Evolutionary conservation across 208 protist species (phyloP), one percentile per base, ranked within the genome.

Genomic region (Acanthamoeba castellanii): DNA sequence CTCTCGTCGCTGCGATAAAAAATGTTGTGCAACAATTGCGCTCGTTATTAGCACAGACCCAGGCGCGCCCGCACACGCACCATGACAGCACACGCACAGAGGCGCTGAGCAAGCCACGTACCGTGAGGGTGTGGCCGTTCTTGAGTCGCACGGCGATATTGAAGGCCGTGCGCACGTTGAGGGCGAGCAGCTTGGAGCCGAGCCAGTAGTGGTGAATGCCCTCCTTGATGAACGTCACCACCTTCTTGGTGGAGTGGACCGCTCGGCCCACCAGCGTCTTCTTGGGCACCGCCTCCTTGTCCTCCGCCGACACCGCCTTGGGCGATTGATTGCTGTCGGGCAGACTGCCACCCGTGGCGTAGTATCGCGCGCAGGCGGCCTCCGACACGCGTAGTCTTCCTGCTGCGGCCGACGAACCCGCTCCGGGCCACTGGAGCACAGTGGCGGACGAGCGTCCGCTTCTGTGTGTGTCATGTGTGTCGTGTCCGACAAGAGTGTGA

Each of bases 1-100:
- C 61, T 98, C 97, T 61, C 97, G 94, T 32, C 97, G 93, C 9
- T 81, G 72, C n/a, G 9, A 11, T 14, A 0, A 68, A 25, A 22
- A 25, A 13, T 68, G 25, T 68, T 18, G 27, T 3, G 27, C 18
- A 30, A 22, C n/a, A 81, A 81, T 47, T 22, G 14, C 72, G 72
- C 37, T 81, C 30, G 72, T 32, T 27, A 14, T 59, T 59, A 59
- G 55, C 18, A 25, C 55, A 59, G 55, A 14, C 20, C 18, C 13
- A 59, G 52, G 16, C 11, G 52, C 52, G 4, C 14, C 14, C 16
- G 47, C 27, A 57, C 9, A 52, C 18, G 37, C 9, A 52, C 16
- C 2, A 1, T 87, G 18, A 55, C 14, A 87, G 27, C 22, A 57
- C 27, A 8, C 61, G 27, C 45, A 37, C 3, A 57, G 37, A 27